phyloP scores from a whole-genome alignment of 2,329 filamentous ascomycete species.

The Trichoderma afroharzianum region DNA sequence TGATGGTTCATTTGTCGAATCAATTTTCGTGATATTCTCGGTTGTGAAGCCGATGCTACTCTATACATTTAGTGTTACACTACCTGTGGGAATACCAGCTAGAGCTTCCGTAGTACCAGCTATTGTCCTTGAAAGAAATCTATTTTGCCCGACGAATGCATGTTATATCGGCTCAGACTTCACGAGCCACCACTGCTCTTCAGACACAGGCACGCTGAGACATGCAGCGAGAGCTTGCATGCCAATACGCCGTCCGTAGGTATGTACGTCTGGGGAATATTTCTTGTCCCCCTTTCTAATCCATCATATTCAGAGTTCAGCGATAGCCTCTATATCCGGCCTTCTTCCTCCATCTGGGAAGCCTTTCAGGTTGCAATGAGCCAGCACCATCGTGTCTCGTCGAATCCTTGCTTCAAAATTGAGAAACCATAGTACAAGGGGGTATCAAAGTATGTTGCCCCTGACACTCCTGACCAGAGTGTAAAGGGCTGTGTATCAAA shows the following conservation, averaged over 20 bases:
- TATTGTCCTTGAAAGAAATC: background rate
- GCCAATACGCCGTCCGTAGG: background rate
- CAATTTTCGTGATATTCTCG: background rate
- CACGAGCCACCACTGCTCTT: background rate
- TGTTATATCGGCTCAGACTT: background rate
- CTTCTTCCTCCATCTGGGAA: background rate
- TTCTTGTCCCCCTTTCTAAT: background rate
- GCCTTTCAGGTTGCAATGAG: background rate
- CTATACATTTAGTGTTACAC: background rate
- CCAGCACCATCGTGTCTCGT: background rate
- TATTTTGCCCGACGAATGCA: background rate
- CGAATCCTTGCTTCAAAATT: background rate
- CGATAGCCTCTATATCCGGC: background rate
- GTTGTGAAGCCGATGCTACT: background rate
- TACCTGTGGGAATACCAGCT: background rate
- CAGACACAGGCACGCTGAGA: background rate
- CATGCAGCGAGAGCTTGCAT: background rate
- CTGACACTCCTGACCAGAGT: background rate
- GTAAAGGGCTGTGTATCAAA: constrained; percentile 14
- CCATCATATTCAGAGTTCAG: background rate
- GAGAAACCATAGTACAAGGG: background rate
- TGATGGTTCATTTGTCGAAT: background rate
- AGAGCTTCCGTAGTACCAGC: background rate
- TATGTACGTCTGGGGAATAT: background rate
- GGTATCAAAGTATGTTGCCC: constrained; percentile 9